Percentiles rank a stretch among this genome's conserved stretches.
These are phyloP conservation scores for Kurtzmaniella quercitrusa DNA, from an alignment of 1,139 yeast species.

Conservation along the genomic window DNA sequence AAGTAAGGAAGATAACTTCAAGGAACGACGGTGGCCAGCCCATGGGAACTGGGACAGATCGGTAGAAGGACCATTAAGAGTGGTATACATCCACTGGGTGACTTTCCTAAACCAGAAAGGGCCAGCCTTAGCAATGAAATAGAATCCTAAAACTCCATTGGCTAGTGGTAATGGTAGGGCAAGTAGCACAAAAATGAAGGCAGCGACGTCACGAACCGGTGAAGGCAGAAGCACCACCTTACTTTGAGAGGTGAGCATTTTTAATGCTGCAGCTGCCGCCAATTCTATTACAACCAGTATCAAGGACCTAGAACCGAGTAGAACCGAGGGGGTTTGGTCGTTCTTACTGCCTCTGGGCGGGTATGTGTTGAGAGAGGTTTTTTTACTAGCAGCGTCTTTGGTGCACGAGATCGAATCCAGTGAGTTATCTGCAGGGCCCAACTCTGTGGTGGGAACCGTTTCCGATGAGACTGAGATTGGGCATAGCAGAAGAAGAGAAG, in stretches of 20 bases:
- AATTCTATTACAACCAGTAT: background rate
- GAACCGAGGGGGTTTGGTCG: background rate
- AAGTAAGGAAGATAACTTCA: slow-evolving; percentile 9
- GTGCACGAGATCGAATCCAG: no score
- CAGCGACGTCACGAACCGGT: slow-evolving; percentile 40
- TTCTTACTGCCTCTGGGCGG: background rate
- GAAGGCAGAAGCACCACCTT: slow-evolving; percentile 22
- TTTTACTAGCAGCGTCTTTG: no score
- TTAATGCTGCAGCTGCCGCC: background rate
- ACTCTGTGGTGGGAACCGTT: no score
- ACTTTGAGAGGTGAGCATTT: background rate
- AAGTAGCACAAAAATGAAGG: slow-evolving; percentile 37
- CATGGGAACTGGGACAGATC: slow-evolving; percentile 8
- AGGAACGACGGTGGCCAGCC: slow-evolving; percentile 10
- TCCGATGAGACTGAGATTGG: no score
- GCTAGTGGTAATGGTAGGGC: slow-evolving; percentile 41
- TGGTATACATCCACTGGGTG: slow-evolving; percentile 39
- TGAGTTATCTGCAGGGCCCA: no score
- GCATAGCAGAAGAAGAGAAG: no score
- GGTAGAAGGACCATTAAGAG: slow-evolving; percentile 4
- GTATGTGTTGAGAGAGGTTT: background rate
- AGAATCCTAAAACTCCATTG: slow-evolving; percentile 30
- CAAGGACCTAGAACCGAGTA: background rate
- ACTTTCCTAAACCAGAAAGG: slow-evolving; percentile 37
- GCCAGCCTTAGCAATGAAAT: slow-evolving; percentile 15